Base-by-base conservation (phyloP, 441 rosid species). In the Erysimum cheiri region DNA sequence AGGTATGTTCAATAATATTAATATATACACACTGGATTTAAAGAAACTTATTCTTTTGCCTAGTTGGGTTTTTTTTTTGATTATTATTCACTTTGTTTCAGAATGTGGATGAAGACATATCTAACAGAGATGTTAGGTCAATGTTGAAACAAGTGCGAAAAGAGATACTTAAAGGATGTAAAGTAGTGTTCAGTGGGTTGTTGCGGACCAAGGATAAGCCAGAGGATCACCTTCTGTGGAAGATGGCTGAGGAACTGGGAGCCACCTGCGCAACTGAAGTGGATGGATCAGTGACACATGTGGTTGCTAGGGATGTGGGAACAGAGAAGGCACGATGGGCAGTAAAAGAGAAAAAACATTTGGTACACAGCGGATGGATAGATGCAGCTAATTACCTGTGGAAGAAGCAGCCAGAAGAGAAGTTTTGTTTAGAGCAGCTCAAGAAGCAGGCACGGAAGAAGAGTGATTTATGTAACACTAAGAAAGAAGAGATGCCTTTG, bases 171-270 rank as follows among this genome's bases (percentile, higher is more conserved):
- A 75, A 78, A 61, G 93, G 88, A 8, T 88, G 97, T 70, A 88
- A 73, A 70, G 69, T 92, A 41, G 84, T 92, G 26, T 94, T 94
- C 82, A 92, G 91, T 77, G 82, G 88, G 24, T 90, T 92, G 41
- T 85, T 92, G 67, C 94, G 92, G 0, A 83, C 88, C 50, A 77
- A 75, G 31, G 83, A 69, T 57, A 85, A 54, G n/a, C 85, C 97
- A 2, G 83, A 85, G 6, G 75, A 77, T 54, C 98, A 90, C 79
- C 85, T 62, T 11, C 78, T 87, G 4, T 92, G 98, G 99, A 86
- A 77, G 78, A 86, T 90, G 87, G 98, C 92, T 5, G 88, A 85
- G 76, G 87, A 80, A 49, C 71, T 93, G 36, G 98, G 98, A 78
- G 98, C 95, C 0, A 82, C 81, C 0, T 93, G 98, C 57, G 64